These are phyloP conservation scores for Rutstroemia sp. DNA, from an alignment of 2,329 filamentous ascomycete genomes.

Conservation along the genomic window DNA sequence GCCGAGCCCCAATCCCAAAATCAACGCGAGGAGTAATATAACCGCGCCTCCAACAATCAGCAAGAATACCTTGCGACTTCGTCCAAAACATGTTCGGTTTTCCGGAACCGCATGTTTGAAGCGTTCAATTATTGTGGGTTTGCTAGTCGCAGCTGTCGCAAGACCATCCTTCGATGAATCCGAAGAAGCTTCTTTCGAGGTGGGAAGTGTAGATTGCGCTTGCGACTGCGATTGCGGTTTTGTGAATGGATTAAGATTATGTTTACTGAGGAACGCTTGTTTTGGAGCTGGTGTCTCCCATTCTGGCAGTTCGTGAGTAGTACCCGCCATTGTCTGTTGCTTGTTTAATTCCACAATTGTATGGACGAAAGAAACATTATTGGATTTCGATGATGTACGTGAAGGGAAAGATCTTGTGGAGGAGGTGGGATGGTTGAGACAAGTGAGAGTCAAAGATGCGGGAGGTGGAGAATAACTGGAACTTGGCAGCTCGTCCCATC, in stretches of 20 bases:
- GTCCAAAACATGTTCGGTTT: constrained; percentile 16
- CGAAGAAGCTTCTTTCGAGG: constrained; percentile 2
- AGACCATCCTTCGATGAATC: background rate
- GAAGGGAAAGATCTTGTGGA: background rate
- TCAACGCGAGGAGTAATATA: constrained; percentile 25
- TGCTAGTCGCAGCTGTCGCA: background rate
- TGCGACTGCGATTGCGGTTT: constrained; percentile 1
- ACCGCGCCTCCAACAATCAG: constrained; percentile 3
- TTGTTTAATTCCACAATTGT: background rate
- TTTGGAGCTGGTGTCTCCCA: constrained; percentile 19
- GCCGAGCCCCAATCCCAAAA: constrained; percentile 31
- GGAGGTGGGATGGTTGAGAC: background rate
- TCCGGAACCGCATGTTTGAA: constrained; percentile 2
- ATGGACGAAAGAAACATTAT: background rate
- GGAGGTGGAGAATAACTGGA: background rate
- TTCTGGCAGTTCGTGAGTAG: constrained; percentile 18
- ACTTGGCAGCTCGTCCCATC: background rate
- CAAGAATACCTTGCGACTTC: constrained; percentile 13
- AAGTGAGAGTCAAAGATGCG: background rate
- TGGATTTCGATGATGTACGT: background rate
- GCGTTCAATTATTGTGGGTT: background rate
- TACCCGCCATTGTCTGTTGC: constrained; percentile 10
- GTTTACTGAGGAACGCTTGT: constrained; percentile 11
- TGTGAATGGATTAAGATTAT: constrained; percentile 11
- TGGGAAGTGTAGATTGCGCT: constrained; percentile 1